Evolutionary conservation across 495 filamentous ascomycete genomes (phyloP).

Genomic region (Xanthoparmelia taractica): DNA sequence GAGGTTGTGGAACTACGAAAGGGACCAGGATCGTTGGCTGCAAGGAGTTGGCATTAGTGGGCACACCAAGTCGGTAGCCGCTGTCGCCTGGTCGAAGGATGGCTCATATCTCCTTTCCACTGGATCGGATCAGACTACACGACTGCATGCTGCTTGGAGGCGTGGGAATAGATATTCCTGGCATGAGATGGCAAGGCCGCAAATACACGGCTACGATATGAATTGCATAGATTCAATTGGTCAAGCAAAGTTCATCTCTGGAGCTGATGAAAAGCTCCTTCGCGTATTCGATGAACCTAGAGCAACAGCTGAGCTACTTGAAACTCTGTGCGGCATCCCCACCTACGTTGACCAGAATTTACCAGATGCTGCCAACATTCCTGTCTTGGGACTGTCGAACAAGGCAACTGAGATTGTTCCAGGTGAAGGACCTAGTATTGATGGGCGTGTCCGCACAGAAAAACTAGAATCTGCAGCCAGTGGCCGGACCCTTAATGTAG

Average conservation of each 20-base stretch:
- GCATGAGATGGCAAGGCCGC: conserved; percentile 93
- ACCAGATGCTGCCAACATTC: conserved; percentile 84
- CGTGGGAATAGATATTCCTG: conserved; percentile 51
- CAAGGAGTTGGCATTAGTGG: conserved; percentile 73
- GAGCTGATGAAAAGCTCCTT: conserved; percentile 96
- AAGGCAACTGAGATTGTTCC: conserved; percentile 67
- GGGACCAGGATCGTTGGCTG: conserved; percentile 56
- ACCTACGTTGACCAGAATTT: conserved; percentile 42
- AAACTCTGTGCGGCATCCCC: conserved; percentile 56
- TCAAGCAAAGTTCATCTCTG: conserved; percentile 70
- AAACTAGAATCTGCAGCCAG: conserved; percentile 24
- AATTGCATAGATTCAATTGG: conserved; percentile 81
- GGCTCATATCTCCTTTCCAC: conserved; percentile 85
- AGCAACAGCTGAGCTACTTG: conserved; percentile 67
- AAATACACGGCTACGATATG: conserved; percentile 97
- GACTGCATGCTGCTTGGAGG: conserved; percentile 81
- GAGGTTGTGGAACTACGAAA: conserved; percentile 65
- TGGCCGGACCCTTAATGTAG: conserved; percentile 36
- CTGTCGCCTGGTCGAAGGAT: conserved; percentile 73
- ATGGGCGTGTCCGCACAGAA: conserved; percentile 18
- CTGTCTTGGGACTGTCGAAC: conserved; percentile 92
- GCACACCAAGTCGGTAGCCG: conserved; percentile 71
- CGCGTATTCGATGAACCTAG: conserved; percentile 90
- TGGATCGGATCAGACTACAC: conserved; percentile 88
- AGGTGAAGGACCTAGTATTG: conserved; percentile 39